phyloP scores from a whole-genome alignment of 2,329 filamentous ascomycete species.

The Corynespora cassiicola region DNA sequence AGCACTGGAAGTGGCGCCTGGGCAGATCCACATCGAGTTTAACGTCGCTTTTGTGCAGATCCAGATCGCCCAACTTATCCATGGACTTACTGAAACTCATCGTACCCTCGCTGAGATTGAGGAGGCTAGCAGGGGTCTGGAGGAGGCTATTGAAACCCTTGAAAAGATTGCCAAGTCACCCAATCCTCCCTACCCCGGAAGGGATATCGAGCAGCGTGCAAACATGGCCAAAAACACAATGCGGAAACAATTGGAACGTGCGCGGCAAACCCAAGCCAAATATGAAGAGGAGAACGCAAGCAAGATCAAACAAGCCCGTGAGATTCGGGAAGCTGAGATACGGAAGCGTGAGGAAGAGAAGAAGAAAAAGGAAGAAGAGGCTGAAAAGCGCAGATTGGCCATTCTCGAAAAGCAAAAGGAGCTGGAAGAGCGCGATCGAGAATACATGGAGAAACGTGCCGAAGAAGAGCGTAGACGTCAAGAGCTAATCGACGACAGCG shows the following conservation, averaged over 20 bases:
- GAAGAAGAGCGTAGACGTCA: slow-evolving; percentile 73
- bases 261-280: slow-evolving; percentile 81
- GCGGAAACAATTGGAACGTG: slow-evolving; percentile 86
- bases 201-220: slow-evolving; percentile 91
- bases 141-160: slow-evolving; percentile 79
- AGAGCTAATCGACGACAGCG: slow-evolving; percentile 73
- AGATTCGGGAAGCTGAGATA: slow-evolving; percentile 81
- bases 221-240: slow-evolving; percentile 98
- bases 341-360: slow-evolving; percentile 79
- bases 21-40: slow-evolving; percentile 92
- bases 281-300: slow-evolving; percentile 94
- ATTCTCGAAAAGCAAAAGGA: slow-evolving; percentile 85
- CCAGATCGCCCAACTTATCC: slow-evolving; percentile 84
- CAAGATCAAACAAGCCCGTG: slow-evolving; percentile 81
- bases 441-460: slow-evolving; percentile 72
- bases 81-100: slow-evolving; percentile 75
- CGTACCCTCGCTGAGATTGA: slow-evolving; percentile 82
- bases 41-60: slow-evolving; percentile 98
- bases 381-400: slow-evolving; percentile 77
- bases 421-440: slow-evolving; percentile 76
- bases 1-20: slow-evolving; percentile 79
- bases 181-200: slow-evolving; percentile 83
- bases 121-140: slow-evolving; percentile 78
- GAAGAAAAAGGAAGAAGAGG: slow-evolving; percentile 69
- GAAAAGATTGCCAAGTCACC: slow-evolving; percentile 65